A percentile compares a stretch with the other conserved stretches of the same genome.
phyloP scores from a whole-genome alignment of 2,329 filamentous ascomycete genomes.

The Emergomyces orientalis region DNA sequence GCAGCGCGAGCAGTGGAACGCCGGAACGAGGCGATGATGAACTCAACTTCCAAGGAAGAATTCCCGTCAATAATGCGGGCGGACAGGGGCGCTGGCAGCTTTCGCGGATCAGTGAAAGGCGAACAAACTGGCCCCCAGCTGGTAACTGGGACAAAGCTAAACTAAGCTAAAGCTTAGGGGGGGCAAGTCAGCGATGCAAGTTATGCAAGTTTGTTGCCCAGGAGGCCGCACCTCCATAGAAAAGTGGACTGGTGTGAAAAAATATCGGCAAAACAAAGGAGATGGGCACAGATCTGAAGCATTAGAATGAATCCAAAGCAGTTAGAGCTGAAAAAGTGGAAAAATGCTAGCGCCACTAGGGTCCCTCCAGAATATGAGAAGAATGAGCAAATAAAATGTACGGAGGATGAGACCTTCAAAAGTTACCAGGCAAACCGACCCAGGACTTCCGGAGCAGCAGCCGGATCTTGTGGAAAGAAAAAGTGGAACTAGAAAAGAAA shows the following conservation, averaged over 20 bases:
- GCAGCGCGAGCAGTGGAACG: background rate
- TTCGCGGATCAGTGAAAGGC: background rate
- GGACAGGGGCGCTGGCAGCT: background rate
- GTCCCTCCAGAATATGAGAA: background rate
- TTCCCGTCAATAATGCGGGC: background rate
- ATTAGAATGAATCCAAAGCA: background rate
- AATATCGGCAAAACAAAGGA: background rate
- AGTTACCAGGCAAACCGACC: background rate
- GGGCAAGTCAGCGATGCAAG: background rate
- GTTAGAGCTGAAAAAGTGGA: background rate
- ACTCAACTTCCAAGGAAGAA: background rate
- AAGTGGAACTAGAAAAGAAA: background rate
- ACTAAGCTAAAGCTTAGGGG: background rate
- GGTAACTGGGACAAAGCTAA: background rate
- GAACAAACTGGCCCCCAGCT: background rate
- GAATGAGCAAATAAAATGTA: background rate
- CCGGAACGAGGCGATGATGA: background rate
- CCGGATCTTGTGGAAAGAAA: background rate
- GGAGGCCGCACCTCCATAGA: too few relatives aligned
- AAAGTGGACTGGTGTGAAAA: too few relatives aligned
- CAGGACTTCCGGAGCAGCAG: background rate
- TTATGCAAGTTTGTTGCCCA: background rate
- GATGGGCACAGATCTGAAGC: background rate
- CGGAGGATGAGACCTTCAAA: background rate
- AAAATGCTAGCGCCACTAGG: background rate